Evolutionary conservation across 2,329 filamentous ascomycete genomes (phyloP), one percentile per base, ranked within the genome.

Genomic region (Nemania abortiva): DNA sequence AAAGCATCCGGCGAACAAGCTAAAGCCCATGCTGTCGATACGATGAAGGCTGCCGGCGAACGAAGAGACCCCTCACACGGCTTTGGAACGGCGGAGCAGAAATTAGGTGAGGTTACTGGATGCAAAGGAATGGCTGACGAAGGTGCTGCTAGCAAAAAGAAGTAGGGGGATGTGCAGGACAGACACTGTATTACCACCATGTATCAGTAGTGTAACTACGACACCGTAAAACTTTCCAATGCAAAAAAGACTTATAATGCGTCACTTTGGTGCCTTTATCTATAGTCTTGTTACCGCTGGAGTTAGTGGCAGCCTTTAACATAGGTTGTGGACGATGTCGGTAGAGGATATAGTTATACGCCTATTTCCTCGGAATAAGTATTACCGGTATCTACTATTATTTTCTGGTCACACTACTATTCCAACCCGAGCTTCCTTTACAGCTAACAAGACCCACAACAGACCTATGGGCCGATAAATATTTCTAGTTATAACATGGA

Each of bases 111-210:
- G 75, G 79, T 86, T 0, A 85, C 88, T 0, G 90, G 91, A 0
- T 93, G 91, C 72, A 88, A 91, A 78, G 91, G 91, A 0, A 92
- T 93, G 91, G 82, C 87, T 79, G 84, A 85, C 63, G 89, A 91
- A 78, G 90, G 89, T 0, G 83, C 81, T 15, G 84, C 82, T 20
- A 90, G 87, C 74, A 80, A 78, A 63, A 80, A 78, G 70, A 20
- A 63, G 47, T 73, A 68, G 50, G 55, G 1, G 27, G 11, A 24
- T 45, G 20, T 39, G 47, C 18, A 54, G 34, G 27, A 34, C 22
- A 1, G 27, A 65, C 4, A 27, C 22, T 70, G 56, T 45, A 63
- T 52, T 20, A 53, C 11, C 20, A 54, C n/a, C 15, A 29, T 60
- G 66, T 62, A 59, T 18, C 15, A 66, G 3, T 39, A 37, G 57